These are phyloP conservation scores for Aristolochia contorta DNA, from an alignment of 164 flowering plant genomes.

Conservation along the genomic window DNA sequence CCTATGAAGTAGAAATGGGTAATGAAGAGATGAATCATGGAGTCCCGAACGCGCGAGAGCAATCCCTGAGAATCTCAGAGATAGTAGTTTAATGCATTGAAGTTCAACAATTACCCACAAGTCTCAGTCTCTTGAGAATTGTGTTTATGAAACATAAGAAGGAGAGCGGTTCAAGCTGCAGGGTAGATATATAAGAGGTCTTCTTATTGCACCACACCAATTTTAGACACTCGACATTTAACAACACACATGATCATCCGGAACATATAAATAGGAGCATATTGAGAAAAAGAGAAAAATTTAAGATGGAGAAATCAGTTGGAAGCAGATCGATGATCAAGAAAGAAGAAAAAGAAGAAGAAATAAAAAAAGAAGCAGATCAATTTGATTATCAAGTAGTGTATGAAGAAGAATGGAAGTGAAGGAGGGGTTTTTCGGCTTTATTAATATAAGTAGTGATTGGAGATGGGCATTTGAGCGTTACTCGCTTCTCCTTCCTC, in stretches of 20 bases:
- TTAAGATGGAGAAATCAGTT: neutral
- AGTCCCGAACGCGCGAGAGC: no score
- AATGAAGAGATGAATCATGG: no score
- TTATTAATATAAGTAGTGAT: neutral
- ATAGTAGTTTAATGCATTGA: no score
- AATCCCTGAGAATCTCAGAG: neutral
- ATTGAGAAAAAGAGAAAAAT: neutral
- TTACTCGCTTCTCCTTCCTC: neutral
- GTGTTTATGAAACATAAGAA: no score
- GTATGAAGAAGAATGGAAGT: neutral
- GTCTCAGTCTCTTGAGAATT: no score
- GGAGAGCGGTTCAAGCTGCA: no score
- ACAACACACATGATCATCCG: neutral
- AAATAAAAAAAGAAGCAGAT: no score
- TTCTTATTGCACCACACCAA: slow-evolving; percentile 6
- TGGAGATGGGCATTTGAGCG: no score
- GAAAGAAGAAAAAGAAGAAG: no score
- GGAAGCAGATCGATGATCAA: no score
- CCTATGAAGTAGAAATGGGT: neutral
- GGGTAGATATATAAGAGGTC: neutral
- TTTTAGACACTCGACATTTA: neutral
- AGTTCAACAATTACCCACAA: no score
- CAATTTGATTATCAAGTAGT: no score
- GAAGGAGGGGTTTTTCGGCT: neutral
- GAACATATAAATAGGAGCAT: neutral